A percentile compares a stretch with the other conserved stretches of the same genome.
These are phyloP conservation scores for Raddia distichophylla DNA, from an alignment of 176 grass and related monocot species.

Conservation along the genomic window DNA sequence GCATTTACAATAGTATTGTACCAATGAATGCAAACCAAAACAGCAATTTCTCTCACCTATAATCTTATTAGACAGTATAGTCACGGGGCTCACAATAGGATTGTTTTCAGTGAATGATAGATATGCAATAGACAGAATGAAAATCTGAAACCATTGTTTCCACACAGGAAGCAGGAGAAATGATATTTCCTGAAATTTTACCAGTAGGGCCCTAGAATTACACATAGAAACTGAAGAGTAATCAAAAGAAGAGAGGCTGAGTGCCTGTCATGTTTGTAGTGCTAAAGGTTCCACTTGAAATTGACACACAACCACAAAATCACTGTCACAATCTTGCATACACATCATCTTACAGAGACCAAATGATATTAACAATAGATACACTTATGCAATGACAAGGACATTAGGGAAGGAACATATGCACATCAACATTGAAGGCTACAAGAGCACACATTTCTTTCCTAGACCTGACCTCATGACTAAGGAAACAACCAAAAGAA, in stretches of 20 bases:
- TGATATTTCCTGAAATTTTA: neutral
- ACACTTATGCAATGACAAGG: conserved; percentile 28
- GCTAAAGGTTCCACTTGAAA: conserved; percentile 4
- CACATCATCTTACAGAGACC: conserved; percentile 9
- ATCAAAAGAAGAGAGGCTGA: neutral
- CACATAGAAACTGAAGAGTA: conserved; percentile 2
- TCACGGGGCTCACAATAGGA: neutral
- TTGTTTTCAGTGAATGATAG: conserved; percentile 4
- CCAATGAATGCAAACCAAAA: conserved; percentile 16
- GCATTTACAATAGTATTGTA: conserved; percentile 34
- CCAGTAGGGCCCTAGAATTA: neutral
- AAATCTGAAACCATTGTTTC: neutral
- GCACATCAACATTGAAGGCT: conserved; percentile 19
- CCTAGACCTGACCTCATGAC: conserved; percentile 28
- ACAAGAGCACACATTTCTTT: neutral
- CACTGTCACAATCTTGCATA: conserved; percentile 35
- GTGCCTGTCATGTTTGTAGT: conserved; percentile 5
- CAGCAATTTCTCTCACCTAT: conserved; percentile 15
- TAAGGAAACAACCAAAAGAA: neutral
- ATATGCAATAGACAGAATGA: conserved; percentile 14
- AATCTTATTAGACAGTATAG: conserved; percentile 22
- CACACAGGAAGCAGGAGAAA: neutral
- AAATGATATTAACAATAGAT: conserved; percentile 9
- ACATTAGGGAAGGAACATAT: conserved; percentile 29
- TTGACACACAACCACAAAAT: conserved; percentile 30